These are phyloP conservation scores for Drosera capensis DNA, from an alignment of 148 eudicot genomes.

Conservation along the genomic window DNA sequence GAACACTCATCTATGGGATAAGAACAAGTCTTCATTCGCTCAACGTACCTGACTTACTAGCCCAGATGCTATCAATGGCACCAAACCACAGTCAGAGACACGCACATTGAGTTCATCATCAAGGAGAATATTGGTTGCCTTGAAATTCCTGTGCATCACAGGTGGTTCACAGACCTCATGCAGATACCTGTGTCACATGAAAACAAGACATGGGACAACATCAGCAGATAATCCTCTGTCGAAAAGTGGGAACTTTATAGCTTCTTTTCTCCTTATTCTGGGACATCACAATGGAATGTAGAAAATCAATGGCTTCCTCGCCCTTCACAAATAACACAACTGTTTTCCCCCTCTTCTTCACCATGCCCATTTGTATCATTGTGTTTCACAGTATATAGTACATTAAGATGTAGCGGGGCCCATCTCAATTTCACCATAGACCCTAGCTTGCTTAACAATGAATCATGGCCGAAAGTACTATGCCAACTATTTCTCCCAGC, in stretches of 20 bases:
- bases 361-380: too few species aligned
- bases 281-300: too few species aligned
- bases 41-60: constrained; percentile 72
- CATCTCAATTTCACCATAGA: background rate
- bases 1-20: background rate
- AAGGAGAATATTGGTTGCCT: constrained; percentile 85
- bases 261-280: background rate
- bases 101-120: constrained; percentile 74
- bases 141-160: constrained; percentile 83
- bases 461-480: too few species aligned
- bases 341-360: too few species aligned
- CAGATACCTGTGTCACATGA: constrained; percentile 37
- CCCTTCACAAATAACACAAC: too few species aligned
- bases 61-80: constrained; percentile 59
- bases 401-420: too few species aligned
- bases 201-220: background rate
- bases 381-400: too few species aligned
- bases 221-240: too few species aligned
- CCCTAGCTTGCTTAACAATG: background rate
- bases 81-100: constrained; percentile 95
- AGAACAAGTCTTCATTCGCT: too few species aligned
- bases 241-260: background rate
- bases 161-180: constrained; percentile 92
- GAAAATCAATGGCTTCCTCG: too few species aligned
- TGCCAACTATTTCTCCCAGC: background rate